Base-by-base conservation (phyloP, 306 rosid genomes). In the Rosa lucieae region DNA sequence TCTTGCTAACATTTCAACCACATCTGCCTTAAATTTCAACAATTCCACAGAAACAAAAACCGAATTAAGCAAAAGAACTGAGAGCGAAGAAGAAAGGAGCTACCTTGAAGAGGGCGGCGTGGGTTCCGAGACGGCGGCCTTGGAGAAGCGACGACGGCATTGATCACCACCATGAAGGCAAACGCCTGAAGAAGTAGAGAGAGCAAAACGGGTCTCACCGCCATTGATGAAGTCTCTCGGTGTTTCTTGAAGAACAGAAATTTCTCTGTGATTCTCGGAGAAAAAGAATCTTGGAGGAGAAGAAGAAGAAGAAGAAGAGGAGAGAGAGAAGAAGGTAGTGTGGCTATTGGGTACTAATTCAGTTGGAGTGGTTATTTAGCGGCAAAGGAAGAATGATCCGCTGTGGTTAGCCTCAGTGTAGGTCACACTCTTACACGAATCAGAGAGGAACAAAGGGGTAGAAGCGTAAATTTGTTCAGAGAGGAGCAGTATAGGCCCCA, bases 201-300 rank as follows among this genome's bases (percentile, higher is more conserved):
- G 40, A 43, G 39, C 40, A 17, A 70, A 17, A 23, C 44, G 72
- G 37, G 74, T 51, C 14, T 40, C 61, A 43, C 68, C 53, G 61
- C 68, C 90, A 85, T 85, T n/a, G 68, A 56, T 55, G 68, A 40
- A 32, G 67, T 70, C 67, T 75, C 86, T 53, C 68, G n/a, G 48
- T 5, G 29, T 47, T 68, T 79, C 76, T 76, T 58, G 8, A 62
- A 52, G 59, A 53, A 23, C 44, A 35, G 12, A 40, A 26, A 12
- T 71, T 65, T 78, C 70, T 78, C 32, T 69, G 72, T 11, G 72
- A 62, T 81, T 81, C 76, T 62, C 10, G 74, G 48, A 70, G 21
- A 35, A 5, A 1, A 8, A n/a, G 63, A 56, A 48, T 48, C 53
- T 48, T 48, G 46, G 46, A 52, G 58, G 6, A 51, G 56, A 51